Evolutionary conservation across 148 eudicot species (phyloP).

Genomic region (Nepenthes mirabilis): DNA sequence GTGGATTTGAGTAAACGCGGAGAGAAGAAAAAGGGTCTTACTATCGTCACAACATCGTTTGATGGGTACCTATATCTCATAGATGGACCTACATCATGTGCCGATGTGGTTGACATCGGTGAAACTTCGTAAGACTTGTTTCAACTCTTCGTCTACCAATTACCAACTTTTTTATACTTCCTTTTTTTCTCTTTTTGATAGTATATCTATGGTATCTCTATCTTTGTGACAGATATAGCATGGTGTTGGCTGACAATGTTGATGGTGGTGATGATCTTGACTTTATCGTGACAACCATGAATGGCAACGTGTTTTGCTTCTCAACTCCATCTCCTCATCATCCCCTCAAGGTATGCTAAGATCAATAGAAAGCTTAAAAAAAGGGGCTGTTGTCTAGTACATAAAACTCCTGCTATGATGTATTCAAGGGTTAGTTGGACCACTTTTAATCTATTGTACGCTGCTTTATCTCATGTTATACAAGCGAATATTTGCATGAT

Average conservation of each 20-base stretch:
- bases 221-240: conserved; percentile 74
- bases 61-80: conserved; percentile 96
- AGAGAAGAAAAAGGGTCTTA: conserved; percentile 77
- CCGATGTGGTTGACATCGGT: conserved; percentile 97
- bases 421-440: no score
- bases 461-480: no score
- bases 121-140: conserved; percentile 82
- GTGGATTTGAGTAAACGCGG: conserved; percentile 83
- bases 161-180: not conserved
- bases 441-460: no score
- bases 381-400: no score
- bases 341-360: conserved; percentile 62
- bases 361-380: not conserved
- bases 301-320: conserved; percentile 96
- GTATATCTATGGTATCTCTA: not conserved
- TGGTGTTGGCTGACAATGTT: conserved; percentile 96
- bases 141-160: not conserved
- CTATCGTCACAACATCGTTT: conserved; percentile 88
- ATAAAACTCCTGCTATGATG: no score
- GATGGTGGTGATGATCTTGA: conserved; percentile 99
- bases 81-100: conserved; percentile 93
- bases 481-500: no score
- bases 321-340: conserved; percentile 93
- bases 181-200: not conserved
- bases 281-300: conserved; percentile 97